Conservation (phyloP, 2,329 filamentous ascomycete species). For the Penicillium sp. region DNA sequence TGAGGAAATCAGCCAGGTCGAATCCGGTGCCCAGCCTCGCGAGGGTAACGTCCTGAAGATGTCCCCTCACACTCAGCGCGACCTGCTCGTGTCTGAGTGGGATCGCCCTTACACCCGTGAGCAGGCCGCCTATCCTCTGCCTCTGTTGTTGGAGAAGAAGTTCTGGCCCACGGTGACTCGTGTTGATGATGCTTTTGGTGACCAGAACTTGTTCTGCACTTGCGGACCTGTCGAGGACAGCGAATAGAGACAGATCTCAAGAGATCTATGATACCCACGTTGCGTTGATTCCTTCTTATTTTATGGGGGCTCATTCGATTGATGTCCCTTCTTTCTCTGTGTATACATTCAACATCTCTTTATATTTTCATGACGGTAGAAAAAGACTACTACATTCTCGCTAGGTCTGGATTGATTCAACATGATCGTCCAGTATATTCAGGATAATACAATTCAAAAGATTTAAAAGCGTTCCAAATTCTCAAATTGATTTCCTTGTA, state of each 20-base stretch:
- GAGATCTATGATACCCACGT: constrained; percentile 38
- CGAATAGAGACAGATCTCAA: constrained; percentile 31
- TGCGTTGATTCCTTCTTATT: constrained; percentile 17
- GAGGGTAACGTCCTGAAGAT: constrained; percentile 85
- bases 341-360: constrained; percentile 36
- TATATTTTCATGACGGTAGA: constrained; percentile 2
- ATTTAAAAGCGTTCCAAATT: background rate
- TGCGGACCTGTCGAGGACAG: constrained; percentile 75
- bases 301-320: constrained; percentile 10
- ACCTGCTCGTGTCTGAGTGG: constrained; percentile 76
- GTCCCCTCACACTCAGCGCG: constrained; percentile 79
- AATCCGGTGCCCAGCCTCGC: constrained; percentile 72
- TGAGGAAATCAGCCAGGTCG: constrained; percentile 77
- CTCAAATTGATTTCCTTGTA: background rate
- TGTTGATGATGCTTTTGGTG: constrained; percentile 87
- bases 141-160: constrained; percentile 88
- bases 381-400: background rate
- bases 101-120: constrained; percentile 76
- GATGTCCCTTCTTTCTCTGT: constrained; percentile 11
- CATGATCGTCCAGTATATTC: constrained; percentile 4
- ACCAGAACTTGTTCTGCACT: constrained; percentile 91
- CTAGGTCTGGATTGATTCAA: constrained; percentile 7
- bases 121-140: constrained; percentile 81
- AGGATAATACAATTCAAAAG: constrained; percentile 4
- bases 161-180: constrained; percentile 91